phyloP scores from a whole-genome alignment of 352 stramenopile species.

The Aphanomyces stellatus region DNA sequence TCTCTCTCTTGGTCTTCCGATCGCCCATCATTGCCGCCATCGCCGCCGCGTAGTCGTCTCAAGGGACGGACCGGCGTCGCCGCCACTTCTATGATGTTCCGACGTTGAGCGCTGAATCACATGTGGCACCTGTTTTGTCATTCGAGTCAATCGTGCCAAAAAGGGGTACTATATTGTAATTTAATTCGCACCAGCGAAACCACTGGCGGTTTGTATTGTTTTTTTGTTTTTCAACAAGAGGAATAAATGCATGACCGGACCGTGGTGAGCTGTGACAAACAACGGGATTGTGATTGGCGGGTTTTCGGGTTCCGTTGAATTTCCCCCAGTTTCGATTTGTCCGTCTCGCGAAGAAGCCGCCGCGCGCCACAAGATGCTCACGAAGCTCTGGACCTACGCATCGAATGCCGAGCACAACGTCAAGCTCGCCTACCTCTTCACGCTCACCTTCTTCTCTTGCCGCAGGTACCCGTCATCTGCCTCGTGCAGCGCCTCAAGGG shows the following conservation, averaged over 20 bases:
- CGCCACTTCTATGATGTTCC: not conserved
- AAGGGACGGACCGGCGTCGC: not conserved
- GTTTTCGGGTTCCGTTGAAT: not conserved
- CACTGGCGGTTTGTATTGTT: not conserved
- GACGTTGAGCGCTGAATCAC: not conserved
- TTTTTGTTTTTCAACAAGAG: not conserved
- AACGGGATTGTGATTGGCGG: not conserved
- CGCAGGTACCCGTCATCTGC: constrained; percentile 31
- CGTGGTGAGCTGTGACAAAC: not conserved
- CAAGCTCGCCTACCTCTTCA: constrained; percentile 64
- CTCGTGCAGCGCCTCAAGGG: not conserved
- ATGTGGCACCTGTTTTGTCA: not conserved
- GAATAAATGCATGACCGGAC: not conserved
- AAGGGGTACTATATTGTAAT: too few species aligned
- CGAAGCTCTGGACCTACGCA: constrained; percentile 1
- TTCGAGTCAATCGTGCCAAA: not conserved
- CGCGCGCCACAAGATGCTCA: not conserved
- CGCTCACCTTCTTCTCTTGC: constrained; percentile 46
- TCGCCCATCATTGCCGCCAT: too few species aligned
- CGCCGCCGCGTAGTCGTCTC: not conserved
- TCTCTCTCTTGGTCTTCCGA: too few species aligned
- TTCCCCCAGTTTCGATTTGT: not conserved
- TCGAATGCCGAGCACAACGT: constrained; percentile 47
- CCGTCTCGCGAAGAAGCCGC: not conserved
- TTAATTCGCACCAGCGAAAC: too few species aligned